phyloP scores from a whole-genome alignment of 225 moss, liverwort and hornwort species.

The Rhytidiadelphus loreus region DNA sequence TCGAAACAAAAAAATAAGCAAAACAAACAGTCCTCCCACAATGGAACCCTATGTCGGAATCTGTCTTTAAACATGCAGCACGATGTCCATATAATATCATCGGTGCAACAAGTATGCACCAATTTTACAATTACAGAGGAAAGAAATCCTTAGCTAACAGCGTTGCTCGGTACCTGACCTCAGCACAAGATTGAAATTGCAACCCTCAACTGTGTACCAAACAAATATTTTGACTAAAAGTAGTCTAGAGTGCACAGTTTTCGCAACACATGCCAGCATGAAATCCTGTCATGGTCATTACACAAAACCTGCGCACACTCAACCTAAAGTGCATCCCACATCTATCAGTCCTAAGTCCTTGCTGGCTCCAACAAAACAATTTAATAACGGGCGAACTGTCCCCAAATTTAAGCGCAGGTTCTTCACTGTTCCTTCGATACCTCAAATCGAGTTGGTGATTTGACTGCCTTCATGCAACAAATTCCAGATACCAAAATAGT shows the following conservation, averaged over 20 bases:
- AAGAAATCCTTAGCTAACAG: not conserved
- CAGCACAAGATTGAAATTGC: not conserved
- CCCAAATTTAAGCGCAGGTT: not conserved
- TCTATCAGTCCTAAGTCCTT: not conserved
- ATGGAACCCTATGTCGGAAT: not conserved
- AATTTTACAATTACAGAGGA: slow-evolving; percentile 10
- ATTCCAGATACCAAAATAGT: slow-evolving; percentile 47
- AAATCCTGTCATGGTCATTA: not conserved
- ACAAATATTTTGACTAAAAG: not conserved
- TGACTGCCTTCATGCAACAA: slow-evolving; percentile 57
- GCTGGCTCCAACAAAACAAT: not conserved
- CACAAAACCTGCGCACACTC: not conserved
- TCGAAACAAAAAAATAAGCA: not conserved
- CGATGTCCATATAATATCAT: not conserved
- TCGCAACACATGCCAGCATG: not conserved
- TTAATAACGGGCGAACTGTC: not conserved
- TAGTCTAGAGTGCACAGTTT: not conserved
- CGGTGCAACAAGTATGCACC: not conserved
- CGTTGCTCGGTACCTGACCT: not conserved
- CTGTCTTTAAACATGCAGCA: not conserved
- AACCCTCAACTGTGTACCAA: not conserved
- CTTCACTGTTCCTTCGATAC: slow-evolving; percentile 33
- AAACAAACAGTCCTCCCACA: not conserved
- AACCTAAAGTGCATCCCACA: not conserved
- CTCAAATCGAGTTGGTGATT: slow-evolving; percentile 46